Conservation (phyloP, 495 filamentous ascomycete genomes). For the Xylaria longipes region DNA sequence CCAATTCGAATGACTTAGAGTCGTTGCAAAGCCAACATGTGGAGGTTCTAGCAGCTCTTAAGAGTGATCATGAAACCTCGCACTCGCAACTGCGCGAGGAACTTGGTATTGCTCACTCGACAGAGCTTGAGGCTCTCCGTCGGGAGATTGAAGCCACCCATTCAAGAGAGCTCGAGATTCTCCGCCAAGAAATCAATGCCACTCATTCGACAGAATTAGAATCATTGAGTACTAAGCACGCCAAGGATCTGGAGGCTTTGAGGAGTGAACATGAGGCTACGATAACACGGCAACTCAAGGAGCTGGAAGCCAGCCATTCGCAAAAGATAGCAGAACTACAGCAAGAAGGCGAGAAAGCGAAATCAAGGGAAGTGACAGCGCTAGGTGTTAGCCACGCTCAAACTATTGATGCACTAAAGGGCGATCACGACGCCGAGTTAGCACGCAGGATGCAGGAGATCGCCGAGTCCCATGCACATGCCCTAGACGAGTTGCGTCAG, state of each 20-base stretch:
- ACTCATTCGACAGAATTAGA: constrained; percentile 31
- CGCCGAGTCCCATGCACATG: constrained; percentile 19
- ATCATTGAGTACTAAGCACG: constrained; percentile 30
- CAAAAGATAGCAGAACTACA: constrained; percentile 29
- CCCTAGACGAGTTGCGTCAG: constrained; percentile 27
- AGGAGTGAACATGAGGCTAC: constrained; percentile 31
- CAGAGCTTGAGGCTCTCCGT: constrained; percentile 20
- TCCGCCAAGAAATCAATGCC: constrained; percentile 27
- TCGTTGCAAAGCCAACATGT: constrained; percentile 33
- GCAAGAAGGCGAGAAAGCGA: constrained; percentile 28
- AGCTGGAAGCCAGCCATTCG: constrained; percentile 29
- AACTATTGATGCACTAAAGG: constrained; percentile 27
- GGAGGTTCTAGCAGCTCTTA: constrained; percentile 31
- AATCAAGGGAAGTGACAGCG: constrained; percentile 31
- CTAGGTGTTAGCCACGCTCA: constrained; percentile 26
- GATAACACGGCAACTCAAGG: constrained; percentile 27
- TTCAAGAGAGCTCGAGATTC: constrained; percentile 25
- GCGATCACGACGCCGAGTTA: constrained; percentile 23
- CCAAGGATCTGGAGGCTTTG: constrained; percentile 24
- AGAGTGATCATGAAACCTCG: constrained; percentile 22
- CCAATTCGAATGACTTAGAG: constrained; percentile 30
- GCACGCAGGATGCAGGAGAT: constrained; percentile 32
- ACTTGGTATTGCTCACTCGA: not conserved
- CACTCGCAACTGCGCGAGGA: constrained; percentile 14
- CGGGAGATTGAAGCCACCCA: constrained; percentile 29